Percentiles rank a stretch among this genome's conserved stretches.
Conservation (phyloP, 2,329 filamentous ascomycete genomes). For the Apiospora saccharicola region DNA sequence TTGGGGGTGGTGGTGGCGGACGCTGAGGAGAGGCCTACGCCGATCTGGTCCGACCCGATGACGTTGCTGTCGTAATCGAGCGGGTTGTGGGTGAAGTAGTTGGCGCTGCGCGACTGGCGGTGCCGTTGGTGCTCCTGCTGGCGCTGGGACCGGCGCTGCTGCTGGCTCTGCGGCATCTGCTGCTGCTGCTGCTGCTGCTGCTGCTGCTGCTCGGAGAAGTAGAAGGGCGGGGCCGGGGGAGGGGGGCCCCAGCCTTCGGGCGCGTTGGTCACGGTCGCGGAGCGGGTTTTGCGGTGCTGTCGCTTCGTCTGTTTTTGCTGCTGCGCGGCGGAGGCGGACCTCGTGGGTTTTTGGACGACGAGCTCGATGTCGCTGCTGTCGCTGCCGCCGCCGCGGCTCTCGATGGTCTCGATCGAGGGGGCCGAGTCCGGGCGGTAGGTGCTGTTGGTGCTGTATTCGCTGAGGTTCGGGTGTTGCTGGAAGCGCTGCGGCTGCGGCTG, state of each 20-base stretch:
- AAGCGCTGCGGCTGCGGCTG: too few species aligned
- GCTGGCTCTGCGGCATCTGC: background rate
- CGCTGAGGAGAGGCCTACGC: background rate
- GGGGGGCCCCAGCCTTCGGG: background rate
- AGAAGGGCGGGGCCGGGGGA: background rate
- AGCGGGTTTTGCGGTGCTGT: background rate
- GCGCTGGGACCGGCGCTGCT: background rate
- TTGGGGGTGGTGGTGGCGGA: background rate
- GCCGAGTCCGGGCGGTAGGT: background rate
- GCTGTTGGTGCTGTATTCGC: background rate
- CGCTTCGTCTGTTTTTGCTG: background rate
- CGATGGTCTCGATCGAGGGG: background rate
- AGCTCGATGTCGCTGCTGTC: conserved; percentile 11
- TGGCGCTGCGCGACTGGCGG: conserved; percentile 8
- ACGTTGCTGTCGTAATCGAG: background rate
- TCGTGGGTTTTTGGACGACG: background rate
- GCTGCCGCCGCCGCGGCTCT: background rate
- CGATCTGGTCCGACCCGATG: background rate
- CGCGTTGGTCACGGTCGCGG: background rate
- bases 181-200: conserved; percentile 10
- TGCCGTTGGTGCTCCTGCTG: background rate
- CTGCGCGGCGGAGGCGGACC: background rate
- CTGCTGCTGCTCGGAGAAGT: conserved; percentile 6
- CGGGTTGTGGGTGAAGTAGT: background rate
- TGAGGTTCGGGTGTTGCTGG: background rate